These are phyloP conservation scores for Isabelozyma heimii DNA, from an alignment of 805 yeast genomes.

Conservation along the genomic window DNA sequence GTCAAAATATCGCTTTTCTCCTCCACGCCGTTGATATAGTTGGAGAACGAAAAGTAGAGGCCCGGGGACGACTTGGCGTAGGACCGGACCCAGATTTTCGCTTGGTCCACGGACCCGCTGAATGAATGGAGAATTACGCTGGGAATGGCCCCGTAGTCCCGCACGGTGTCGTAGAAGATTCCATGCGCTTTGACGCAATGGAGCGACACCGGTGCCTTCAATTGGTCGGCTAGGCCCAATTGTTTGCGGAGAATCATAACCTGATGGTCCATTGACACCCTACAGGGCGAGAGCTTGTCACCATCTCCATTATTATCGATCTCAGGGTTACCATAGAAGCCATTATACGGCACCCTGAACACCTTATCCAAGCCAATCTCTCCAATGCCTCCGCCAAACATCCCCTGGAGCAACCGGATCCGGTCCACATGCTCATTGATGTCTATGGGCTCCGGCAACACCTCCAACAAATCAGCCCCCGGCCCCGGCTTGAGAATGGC, in stretches of 20 bases:
- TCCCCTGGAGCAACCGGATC: constrained; percentile 23
- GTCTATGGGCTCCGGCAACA: constrained; percentile 61
- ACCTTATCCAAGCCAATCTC: constrained; percentile 89
- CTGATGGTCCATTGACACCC: constrained; percentile 70
- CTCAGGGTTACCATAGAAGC: constrained; percentile 45
- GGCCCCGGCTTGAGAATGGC: constrained; percentile 45
- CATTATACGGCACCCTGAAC: constrained; percentile 63
- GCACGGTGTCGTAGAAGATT: constrained; percentile 16
- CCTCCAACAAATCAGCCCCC: constrained; percentile 34
- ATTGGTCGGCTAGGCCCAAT: constrained; percentile 51
- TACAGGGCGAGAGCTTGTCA: constrained; percentile 36
- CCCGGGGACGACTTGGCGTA: constrained; percentile 18
- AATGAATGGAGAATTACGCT: constrained; percentile 76
- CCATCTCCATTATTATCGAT: constrained; percentile 5
- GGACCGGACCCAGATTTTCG: constrained; percentile 43
- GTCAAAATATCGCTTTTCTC: constrained; percentile 20
- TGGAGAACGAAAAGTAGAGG: constrained; percentile 54
- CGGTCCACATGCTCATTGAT: constrained; percentile 31
- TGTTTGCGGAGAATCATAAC: constrained; percentile 46
- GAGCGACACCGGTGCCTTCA: constrained; percentile 57
- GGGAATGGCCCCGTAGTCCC: constrained; percentile 17
- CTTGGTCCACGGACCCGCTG: constrained; percentile 77
- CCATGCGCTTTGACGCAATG: constrained; percentile 88
- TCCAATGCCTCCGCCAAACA: constrained; percentile 53
- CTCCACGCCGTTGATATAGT: constrained; percentile 43